Evolutionary conservation across 75 land plant species (phyloP), one percentile per base, ranked within the genome.

Genomic region (Cryptomeria japonica): DNA sequence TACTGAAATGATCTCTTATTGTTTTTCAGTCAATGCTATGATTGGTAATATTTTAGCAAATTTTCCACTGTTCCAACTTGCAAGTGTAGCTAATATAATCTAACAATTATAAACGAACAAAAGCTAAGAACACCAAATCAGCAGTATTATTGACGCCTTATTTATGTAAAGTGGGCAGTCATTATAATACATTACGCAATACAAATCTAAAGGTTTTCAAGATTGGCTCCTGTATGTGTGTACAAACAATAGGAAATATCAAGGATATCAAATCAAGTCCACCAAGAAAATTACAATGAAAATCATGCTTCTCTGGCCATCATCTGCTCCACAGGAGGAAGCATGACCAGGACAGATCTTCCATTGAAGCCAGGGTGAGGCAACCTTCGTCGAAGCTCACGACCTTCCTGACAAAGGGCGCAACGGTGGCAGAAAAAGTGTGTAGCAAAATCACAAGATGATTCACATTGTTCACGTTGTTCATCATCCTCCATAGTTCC

Each of bases 381-480:
- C 86, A 93, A 37, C 86, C 97, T 91, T 38, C 99, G 96, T 38
- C 99, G 97, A 41, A 97, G 84, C 88, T 97, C 99, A 22, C 99
- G 92, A 31, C 96, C 96, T 89, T 97, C 99, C 87, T 97, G 99
- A 86, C 99, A 97, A 36, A 97, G 92, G 25, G 99, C 91, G 88
- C 97, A 96, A 28, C 87, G 25, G 87, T 96, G 99, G 84, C 95
- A 96, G 84, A 93, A 87, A 78, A 95, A 89, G 84, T 97, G 99
- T 34, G 94, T 92, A 34, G 94, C 94, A 80, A 96, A 89, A 47
- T 97, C 99, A 64, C 93, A 93, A 16, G 90, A 83, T 76, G 93
- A 49, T 84, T 97, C 97, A 55, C 95, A 91, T 28, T 92, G 88
- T 83, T 97, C 99, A 44, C 92, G 87, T 61, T 94, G 92, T 41